Evolutionary conservation across 2,329 filamentous ascomycete species (phyloP).

Genomic region (Colletotrichum tropicicola): DNA sequence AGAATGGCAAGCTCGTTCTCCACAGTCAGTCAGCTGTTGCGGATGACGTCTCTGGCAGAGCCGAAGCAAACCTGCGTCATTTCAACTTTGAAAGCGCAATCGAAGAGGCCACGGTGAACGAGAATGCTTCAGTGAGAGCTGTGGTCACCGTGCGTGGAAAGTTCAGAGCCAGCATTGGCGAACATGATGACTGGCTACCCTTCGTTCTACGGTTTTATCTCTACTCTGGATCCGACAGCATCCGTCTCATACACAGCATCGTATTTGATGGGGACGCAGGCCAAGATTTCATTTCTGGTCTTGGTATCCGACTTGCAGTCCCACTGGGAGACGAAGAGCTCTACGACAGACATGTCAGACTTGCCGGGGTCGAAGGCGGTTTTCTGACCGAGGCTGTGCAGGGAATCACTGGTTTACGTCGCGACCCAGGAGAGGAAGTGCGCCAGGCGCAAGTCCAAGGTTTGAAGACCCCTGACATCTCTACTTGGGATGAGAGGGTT

Average conservation of each 20-base stretch:
- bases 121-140: constrained; percentile 49
- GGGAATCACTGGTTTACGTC: constrained; percentile 66
- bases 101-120: constrained; percentile 58
- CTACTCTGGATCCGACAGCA: constrained; percentile 63
- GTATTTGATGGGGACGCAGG: constrained; percentile 59
- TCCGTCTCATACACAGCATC: constrained; percentile 63
- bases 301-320: constrained; percentile 64
- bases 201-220: constrained; percentile 67
- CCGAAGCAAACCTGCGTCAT: constrained; percentile 43
- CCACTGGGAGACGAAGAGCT: constrained; percentile 60
- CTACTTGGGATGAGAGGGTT: constrained; percentile 56
- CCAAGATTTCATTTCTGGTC: constrained; percentile 59
- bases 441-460: constrained; percentile 60
- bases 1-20: constrained; percentile 60
- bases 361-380: constrained; percentile 64
- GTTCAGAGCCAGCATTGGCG: constrained; percentile 34
- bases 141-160: constrained; percentile 55
- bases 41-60: constrained; percentile 48
- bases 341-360: constrained; percentile 66
- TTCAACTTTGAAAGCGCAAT: constrained; percentile 37
- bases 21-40: constrained; percentile 58
- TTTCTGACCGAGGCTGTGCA: constrained; percentile 67
- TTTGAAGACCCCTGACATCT: constrained; percentile 48
- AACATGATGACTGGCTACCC: constrained; percentile 59
- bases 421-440: constrained; percentile 59